Conservation (phyloP, 345 rosid genomes). For the Populus davidiana region DNA sequence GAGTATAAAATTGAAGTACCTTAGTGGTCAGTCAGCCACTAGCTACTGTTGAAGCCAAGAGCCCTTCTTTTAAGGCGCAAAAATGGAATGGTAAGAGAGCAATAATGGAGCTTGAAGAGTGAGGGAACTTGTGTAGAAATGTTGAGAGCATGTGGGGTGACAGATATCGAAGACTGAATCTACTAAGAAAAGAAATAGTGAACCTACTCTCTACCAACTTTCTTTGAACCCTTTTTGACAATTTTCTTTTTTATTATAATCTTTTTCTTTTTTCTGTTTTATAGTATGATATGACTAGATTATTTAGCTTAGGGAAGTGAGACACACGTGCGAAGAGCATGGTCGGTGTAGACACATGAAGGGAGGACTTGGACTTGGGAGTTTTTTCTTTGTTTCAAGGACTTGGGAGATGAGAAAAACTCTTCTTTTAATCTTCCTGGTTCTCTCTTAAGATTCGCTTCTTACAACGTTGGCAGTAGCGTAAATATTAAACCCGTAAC, state of each 20-base stretch:
- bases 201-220: conserved; percentile 8
- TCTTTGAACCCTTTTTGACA: neutral
- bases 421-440: neutral
- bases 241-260: neutral
- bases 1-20: neutral
- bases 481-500: no score
- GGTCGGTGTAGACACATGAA: conserved; percentile 3
- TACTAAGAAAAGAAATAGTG: neutral
- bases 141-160: neutral
- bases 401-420: neutral
- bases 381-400: neutral
- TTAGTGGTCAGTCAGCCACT: neutral
- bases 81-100: conserved; percentile 1
- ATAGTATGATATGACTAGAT: neutral
- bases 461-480: no score
- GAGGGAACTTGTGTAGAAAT: neutral
- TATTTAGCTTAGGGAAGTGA: conserved; percentile 5
- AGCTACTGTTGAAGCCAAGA: neutral
- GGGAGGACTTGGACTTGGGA: neutral
- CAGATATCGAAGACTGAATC: conserved; percentile 1
- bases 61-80: conserved; percentile 15
- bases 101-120: neutral
- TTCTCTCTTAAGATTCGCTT: neutral
- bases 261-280: neutral
- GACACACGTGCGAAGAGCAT: conserved; percentile 1